These are phyloP conservation scores for Paramecium bursaria DNA, from an alignment of 73 alveolate species.

Conservation along the genomic window DNA sequence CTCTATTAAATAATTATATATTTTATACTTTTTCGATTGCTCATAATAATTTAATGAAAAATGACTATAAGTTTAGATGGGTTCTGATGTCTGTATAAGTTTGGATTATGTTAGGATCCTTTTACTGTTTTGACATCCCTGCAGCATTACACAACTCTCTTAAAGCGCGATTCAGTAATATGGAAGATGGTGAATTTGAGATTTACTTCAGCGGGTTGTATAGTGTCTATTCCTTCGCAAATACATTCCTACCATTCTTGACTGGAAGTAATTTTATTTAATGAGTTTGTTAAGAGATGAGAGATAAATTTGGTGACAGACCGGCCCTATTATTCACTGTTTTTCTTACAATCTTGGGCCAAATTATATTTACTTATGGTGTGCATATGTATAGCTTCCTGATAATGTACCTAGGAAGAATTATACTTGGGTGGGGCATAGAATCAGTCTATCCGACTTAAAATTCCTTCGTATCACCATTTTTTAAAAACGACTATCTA, in stretches of 20 bases:
- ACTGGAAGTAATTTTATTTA: constrained; percentile 31
- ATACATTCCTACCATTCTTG: constrained; percentile 30
- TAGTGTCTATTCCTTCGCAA: constrained; percentile 37
- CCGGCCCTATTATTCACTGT: constrained; percentile 17
- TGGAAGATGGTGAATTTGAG: constrained; percentile 49
- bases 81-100: neutral
- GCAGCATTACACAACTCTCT: constrained; percentile 48
- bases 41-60: no score
- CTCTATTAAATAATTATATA: no score
- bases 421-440: constrained; percentile 52
- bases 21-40: no score
- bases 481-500: constrained; percentile 27
- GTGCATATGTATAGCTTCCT: constrained; percentile 15
- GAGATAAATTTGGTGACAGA: constrained; percentile 46
- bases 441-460: constrained; percentile 45
- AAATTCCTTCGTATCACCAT: constrained; percentile 48
- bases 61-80: constrained; percentile 35
- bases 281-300: neutral
- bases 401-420: constrained; percentile 30
- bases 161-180: constrained; percentile 30
- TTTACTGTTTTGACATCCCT: constrained; percentile 40
- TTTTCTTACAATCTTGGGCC: neutral
- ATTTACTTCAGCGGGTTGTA: constrained; percentile 36
- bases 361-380: constrained; percentile 35
- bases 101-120: constrained; percentile 39